A percentile compares a stretch with the other conserved stretches of the same genome.
These are phyloP conservation scores for Cucumis hystrix DNA, from an alignment of 306 rosid genomes.

Conservation along the genomic window DNA sequence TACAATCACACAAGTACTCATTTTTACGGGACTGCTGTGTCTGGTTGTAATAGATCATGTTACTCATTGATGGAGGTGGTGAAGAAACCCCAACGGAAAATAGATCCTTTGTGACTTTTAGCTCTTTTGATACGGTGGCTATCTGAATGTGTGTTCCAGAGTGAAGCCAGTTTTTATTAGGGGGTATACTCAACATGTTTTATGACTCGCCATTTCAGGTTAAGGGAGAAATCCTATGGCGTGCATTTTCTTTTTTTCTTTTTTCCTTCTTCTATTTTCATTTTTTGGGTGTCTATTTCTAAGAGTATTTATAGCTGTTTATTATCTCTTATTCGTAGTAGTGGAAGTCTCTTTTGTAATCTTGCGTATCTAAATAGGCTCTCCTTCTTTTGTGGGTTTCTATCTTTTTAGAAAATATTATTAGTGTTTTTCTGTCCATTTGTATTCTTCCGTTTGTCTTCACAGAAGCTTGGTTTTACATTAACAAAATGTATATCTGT, in stretches of 20 bases:
- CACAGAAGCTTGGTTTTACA: neutral
- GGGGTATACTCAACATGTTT: neutral
- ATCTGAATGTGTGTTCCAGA: neutral
- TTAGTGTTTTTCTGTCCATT: neutral
- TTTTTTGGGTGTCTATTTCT: neutral
- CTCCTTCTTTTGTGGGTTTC: neutral
- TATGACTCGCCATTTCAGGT: neutral
- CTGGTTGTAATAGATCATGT: neutral
- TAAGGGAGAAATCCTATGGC: neutral
- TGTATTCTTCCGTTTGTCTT: neutral
- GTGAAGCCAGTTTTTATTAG: neutral
- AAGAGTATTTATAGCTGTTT: neutral
- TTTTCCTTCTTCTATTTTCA: neutral
- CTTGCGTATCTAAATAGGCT: neutral
- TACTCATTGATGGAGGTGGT: neutral
- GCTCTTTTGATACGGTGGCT: neutral
- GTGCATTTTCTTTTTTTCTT: neutral
- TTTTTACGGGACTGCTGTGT: neutral
- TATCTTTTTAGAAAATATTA: neutral
- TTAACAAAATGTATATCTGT: neutral
- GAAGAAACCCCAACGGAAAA: neutral
- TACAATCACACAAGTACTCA: neutral
- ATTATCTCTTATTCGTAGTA: neutral
- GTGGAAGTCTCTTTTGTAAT: neutral
- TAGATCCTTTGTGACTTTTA: neutral